These are phyloP conservation scores for Mucor mucedo DNA, from an alignment of 371 early-diverging fungal species.

Conservation along the genomic window DNA sequence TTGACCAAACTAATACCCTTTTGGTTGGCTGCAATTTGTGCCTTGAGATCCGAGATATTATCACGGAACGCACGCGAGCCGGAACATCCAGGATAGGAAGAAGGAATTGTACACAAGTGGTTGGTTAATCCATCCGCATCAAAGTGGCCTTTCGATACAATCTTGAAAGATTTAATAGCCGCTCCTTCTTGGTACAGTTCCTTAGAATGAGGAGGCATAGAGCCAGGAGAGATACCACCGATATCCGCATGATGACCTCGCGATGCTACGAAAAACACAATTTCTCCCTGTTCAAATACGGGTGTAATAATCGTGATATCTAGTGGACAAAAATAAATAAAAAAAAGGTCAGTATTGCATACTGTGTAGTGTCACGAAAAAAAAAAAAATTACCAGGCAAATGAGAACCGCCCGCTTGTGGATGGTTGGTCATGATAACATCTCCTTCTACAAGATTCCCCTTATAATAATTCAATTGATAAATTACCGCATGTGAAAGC, in stretches of 20 bases:
- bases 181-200: constrained; percentile 95
- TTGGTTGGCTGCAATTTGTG: constrained; percentile 96
- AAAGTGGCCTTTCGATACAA: constrained; percentile 83
- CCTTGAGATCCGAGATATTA: constrained; percentile 93
- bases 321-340: not conserved
- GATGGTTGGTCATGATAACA: constrained; percentile 95
- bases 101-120: constrained; percentile 81
- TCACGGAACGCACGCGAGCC: constrained; percentile 88
- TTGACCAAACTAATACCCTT: constrained; percentile 88
- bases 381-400: constrained; percentile 63
- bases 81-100: constrained; percentile 82
- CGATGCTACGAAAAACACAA: constrained; percentile 94
- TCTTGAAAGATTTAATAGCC: constrained; percentile 85
- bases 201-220: constrained; percentile 85
- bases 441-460: constrained; percentile 81
- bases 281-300: constrained; percentile 81
- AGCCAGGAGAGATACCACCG: constrained; percentile 86
- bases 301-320: constrained; percentile 97
- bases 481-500: constrained; percentile 91
- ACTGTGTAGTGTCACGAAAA: not conserved
- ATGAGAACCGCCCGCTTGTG: constrained; percentile 95
- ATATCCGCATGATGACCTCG: constrained; percentile 98
- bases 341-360: not conserved
- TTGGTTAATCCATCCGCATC: constrained; percentile 77
- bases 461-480: constrained; percentile 80